These are phyloP conservation scores for Bauhinia variegata DNA, from an alignment of 306 rosid species.

Conservation along the genomic window DNA sequence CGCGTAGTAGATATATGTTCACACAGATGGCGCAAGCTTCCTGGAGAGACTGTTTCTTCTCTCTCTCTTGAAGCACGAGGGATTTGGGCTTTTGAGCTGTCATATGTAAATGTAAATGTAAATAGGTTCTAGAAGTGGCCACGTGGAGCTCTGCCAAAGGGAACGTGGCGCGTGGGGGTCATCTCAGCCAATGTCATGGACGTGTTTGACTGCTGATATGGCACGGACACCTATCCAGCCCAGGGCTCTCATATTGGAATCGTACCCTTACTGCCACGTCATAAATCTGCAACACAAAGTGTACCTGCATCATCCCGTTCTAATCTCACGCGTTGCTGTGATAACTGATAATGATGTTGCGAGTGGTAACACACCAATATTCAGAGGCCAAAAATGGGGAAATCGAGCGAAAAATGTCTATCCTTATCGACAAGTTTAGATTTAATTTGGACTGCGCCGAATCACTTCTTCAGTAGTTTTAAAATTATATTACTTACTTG, in stretches of 20 bases:
- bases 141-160: constrained; percentile 28
- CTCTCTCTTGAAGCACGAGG: neutral
- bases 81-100: neutral
- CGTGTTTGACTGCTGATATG: constrained; percentile 45
- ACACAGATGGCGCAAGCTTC: constrained; percentile 37
- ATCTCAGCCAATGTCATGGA: constrained; percentile 21
- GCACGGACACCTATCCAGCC: constrained; percentile 23
- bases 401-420: no score
- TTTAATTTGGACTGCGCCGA: no score
- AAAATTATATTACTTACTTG: no score
- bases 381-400: no score
- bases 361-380: no score
- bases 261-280: constrained; percentile 15
- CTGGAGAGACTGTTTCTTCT: constrained; percentile 17
- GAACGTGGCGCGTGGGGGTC: constrained; percentile 58
- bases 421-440: no score
- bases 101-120: neutral
- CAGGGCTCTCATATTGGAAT: neutral
- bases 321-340: neutral
- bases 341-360: no score
- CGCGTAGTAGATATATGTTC: constrained; percentile 25
- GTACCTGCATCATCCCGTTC: neutral
- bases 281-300: neutral
- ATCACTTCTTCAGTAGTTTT: no score
- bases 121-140: constrained; percentile 33